Conservation (phyloP, 306 rosid species). For the Fagus sylvatica region DNA sequence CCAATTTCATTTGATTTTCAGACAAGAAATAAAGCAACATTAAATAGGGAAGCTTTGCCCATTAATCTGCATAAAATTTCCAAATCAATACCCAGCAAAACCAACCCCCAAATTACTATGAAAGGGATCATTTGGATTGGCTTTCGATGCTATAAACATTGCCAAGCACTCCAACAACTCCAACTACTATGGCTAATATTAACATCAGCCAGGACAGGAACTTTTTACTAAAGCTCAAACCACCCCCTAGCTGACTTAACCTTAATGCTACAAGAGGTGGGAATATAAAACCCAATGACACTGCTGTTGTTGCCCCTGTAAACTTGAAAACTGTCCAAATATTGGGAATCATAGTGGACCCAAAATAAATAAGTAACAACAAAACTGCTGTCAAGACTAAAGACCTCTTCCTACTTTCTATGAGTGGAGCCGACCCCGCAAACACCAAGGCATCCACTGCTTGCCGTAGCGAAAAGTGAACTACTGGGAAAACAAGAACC, state of each 20-base stretch:
- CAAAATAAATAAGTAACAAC: slow-evolving; percentile 74
- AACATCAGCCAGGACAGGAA: slow-evolving; percentile 69
- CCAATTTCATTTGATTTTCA: slow-evolving; percentile 17
- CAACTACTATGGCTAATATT: slow-evolving; percentile 60
- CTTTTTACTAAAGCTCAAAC: slow-evolving; percentile 54
- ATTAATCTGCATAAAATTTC: slow-evolving; percentile 8
- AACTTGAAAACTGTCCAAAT: slow-evolving; percentile 95
- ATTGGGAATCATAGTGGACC: slow-evolving; percentile 90
- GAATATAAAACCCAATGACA: slow-evolving; percentile 86
- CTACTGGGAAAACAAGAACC: slow-evolving; percentile 90
- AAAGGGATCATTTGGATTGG: slow-evolving; percentile 49
- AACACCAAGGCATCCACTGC: slow-evolving; percentile 75
- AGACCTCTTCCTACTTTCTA: slow-evolving; percentile 79
- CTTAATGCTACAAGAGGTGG: slow-evolving; percentile 75
- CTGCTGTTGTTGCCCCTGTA: slow-evolving; percentile 94
- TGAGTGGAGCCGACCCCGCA: slow-evolving; percentile 68
- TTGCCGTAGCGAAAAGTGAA: slow-evolving; percentile 86
- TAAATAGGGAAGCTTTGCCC: slow-evolving; percentile 14
- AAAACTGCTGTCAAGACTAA: slow-evolving; percentile 66
- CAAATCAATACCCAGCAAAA: slow-evolving; percentile 22
- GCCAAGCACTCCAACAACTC: slow-evolving; percentile 70
- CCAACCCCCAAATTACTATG: slow-evolving; percentile 25
- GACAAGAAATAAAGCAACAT: slow-evolving; percentile 13
- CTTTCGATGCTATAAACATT: slow-evolving; percentile 65
- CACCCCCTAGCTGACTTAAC: slow-evolving; percentile 45